Evolutionary conservation across 768 basidiomycete genomes (phyloP), one percentile per base, ranked within the genome.

Genomic region (Psilocybe azurescens): DNA sequence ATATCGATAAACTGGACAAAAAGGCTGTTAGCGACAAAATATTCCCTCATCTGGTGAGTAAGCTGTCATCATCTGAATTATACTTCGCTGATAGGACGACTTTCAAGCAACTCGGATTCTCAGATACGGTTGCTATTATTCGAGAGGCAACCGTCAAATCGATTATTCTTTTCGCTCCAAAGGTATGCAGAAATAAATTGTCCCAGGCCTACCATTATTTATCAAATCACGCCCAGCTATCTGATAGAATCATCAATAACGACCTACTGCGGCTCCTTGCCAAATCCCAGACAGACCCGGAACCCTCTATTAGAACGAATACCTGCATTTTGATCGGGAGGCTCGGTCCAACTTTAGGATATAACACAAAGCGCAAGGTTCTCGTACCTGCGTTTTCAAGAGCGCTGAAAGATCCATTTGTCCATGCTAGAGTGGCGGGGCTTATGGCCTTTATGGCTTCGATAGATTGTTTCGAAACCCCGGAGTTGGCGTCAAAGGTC

Each of bases 381-480:
- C 86, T 99, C 5, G 93, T 98, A 1, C 95, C 96, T 3, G 97
- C 97, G 3, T 98, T 99, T 74, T 84, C 90, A 3, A 84, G 94
- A 49, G 92, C 94, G 2, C 72, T 98, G 41, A 95, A 94, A 72
- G 97, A 99, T 71, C 74, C 86, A 0, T 99, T 99, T 72, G 89
- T 97, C 0, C 97, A 97, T 72, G 90, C 95, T 3, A 83, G 97
- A 44, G 94, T 97, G 1, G 97, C 97, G 0, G 97, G 94, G 0
- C 73, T 99, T 38, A 95, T 95, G 94, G 93, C 94, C 20, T 89
- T 98, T 65, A 97, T 95, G 89, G 95, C 96, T 4, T 95, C 94
- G 0, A 86, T 90, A 24, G 95, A 97, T 39, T 91, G 90, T 63
- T 99, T 92, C 65, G 95, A 93, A 55, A 73, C 85, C 13, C 93